These are phyloP conservation scores for Colletotrichum melonis DNA, from an alignment of 2,329 filamentous ascomycete species.

Conservation along the genomic window DNA sequence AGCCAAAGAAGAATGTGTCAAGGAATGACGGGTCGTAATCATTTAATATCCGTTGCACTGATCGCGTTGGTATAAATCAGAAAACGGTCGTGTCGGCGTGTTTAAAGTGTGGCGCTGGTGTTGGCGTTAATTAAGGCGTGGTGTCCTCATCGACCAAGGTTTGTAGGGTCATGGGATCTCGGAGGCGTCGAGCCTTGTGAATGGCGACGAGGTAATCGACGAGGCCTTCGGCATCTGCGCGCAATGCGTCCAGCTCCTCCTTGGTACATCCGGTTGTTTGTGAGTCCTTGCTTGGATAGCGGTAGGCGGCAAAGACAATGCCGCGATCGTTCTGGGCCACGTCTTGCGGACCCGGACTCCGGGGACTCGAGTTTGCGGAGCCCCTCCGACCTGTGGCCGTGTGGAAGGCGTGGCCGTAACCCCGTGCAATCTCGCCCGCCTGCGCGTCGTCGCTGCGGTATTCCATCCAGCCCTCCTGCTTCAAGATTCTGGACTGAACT, in stretches of 20 bases:
- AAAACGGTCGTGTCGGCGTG: conserved; percentile 13
- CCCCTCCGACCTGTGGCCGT: conserved; percentile 48
- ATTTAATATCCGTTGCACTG: conserved; percentile 12
- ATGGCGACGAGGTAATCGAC: conserved; percentile 65
- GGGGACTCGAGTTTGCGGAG: conserved; percentile 7
- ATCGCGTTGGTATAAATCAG: conserved; percentile 15
- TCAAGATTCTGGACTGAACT: conserved; percentile 63
- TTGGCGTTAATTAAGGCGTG: neutral
- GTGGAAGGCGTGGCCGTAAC: conserved; percentile 66
- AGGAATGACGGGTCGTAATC: conserved; percentile 28
- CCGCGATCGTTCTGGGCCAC: conserved; percentile 55
- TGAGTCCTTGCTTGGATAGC: conserved; percentile 56
- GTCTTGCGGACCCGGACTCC: conserved; percentile 17
- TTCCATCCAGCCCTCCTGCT: conserved; percentile 63
- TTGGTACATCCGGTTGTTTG: conserved; percentile 48
- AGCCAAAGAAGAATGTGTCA: conserved; percentile 6
- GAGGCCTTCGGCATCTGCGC: conserved; percentile 62
- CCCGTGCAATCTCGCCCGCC: conserved; percentile 59
- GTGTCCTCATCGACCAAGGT: conserved; percentile 27
- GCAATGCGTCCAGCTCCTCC: conserved; percentile 57
- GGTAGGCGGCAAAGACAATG: conserved; percentile 68
- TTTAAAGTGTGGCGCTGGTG: neutral
- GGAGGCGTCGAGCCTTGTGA: conserved; percentile 53
- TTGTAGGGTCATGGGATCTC: conserved; percentile 35
- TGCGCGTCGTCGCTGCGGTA: conserved; percentile 57